These are phyloP conservation scores for Saccharomycopsis hybrid DNA, from an alignment of 1,139 yeast species.

Conservation along the genomic window DNA sequence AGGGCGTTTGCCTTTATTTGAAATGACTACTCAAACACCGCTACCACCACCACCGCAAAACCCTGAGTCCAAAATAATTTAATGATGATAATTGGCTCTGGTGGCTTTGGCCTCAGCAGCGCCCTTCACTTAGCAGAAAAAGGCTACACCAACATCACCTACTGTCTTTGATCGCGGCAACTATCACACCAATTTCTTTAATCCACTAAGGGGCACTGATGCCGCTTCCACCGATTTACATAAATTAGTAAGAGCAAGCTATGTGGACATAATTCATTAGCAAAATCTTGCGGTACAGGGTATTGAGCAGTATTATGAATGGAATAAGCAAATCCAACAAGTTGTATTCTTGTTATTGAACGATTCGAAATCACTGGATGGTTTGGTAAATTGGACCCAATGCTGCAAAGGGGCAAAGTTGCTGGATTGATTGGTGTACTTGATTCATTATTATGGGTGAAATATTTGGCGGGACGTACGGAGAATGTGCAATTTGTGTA, in stretches of 20 bases:
- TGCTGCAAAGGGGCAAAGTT: constrained; percentile 22
- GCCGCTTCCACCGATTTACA: constrained; percentile 39
- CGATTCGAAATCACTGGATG: constrained; percentile 30
- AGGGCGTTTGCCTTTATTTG: no score
- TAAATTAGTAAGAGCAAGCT: constrained; percentile 36
- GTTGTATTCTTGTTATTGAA: constrained; percentile 19
- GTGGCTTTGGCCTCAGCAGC: constrained; percentile 43
- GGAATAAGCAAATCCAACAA: constrained; percentile 27
- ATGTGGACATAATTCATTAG: constrained; percentile 34
- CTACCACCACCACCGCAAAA: no score
- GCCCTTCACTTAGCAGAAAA: constrained; percentile 32
- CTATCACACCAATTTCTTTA: constrained; percentile 27
- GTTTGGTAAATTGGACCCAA: constrained; percentile 25
- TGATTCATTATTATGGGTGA: constrained; percentile 32
- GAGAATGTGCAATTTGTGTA: constrained; percentile 31
- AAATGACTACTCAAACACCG: no score
- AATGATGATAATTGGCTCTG: constrained; percentile 37
- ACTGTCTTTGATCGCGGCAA: constrained; percentile 31
- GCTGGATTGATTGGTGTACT: constrained; percentile 28
- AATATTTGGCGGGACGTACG: constrained; percentile 24
- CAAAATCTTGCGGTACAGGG: constrained; percentile 35
- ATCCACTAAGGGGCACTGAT: constrained; percentile 32
- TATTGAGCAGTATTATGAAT: constrained; percentile 29
- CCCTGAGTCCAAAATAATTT: constrained; percentile 26
- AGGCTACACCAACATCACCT: constrained; percentile 28